These are phyloP conservation scores for Purpureocillium takamizusanense DNA, from an alignment of 2,329 filamentous ascomycete species.

Conservation along the genomic window DNA sequence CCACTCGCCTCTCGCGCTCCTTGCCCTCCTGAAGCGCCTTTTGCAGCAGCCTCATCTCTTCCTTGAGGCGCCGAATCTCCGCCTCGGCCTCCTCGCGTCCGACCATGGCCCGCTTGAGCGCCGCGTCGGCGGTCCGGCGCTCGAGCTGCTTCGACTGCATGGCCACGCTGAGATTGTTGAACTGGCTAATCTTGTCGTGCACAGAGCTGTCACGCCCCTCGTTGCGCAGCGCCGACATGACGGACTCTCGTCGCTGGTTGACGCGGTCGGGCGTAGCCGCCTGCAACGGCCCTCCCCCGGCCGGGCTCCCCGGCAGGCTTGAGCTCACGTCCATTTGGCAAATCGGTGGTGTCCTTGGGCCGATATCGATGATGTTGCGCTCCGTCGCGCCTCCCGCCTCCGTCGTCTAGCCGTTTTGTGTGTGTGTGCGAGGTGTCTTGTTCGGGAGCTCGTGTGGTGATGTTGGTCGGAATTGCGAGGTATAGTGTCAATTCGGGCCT, in stretches of 20 bases:
- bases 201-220: constrained; percentile 50
- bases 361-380: background rate
- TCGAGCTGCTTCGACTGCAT: constrained; percentile 51
- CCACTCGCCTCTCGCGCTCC: constrained; percentile 56
- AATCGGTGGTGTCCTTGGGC: background rate
- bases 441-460: background rate
- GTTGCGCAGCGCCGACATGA: constrained; percentile 25
- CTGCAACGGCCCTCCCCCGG: constrained; percentile 47
- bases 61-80: constrained; percentile 54
- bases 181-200: constrained; percentile 61
- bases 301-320: constrained; percentile 44
- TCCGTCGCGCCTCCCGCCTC: too few species aligned
- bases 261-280: constrained; percentile 55
- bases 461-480: background rate
- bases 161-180: constrained; percentile 59
- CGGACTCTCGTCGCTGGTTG: constrained; percentile 36
- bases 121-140: constrained; percentile 56
- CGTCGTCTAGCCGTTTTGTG: too few species aligned
- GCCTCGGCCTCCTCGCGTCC: constrained; percentile 63
- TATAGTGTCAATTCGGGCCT: background rate
- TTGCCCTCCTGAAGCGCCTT: constrained; percentile 55
- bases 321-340: constrained; percentile 30
- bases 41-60: constrained; percentile 48
- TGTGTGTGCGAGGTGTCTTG: too few species aligned
- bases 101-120: constrained; percentile 56